phyloP scores from a whole-genome alignment of 2,329 filamentous ascomycete genomes.

The Fusarium virguliforme region DNA sequence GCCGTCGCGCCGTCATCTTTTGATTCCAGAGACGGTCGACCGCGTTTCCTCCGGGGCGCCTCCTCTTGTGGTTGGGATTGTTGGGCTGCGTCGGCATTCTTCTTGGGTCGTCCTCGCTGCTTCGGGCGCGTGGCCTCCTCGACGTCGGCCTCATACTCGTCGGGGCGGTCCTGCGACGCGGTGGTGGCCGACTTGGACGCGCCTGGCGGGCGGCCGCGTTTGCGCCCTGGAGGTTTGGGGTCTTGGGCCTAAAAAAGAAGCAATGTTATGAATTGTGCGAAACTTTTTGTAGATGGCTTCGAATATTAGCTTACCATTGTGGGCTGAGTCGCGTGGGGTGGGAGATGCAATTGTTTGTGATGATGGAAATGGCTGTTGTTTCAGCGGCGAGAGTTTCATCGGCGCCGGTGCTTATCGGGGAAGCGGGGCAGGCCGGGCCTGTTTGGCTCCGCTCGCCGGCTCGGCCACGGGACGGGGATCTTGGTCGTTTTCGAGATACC shows the following conservation, averaged over 20 bases:
- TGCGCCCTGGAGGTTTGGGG: constrained; percentile 58
- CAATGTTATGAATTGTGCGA: not conserved
- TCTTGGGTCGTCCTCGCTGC: constrained; percentile 43
- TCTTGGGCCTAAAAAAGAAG: constrained; percentile 43
- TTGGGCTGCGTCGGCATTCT: constrained; percentile 24
- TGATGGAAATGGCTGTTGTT: constrained; percentile 10
- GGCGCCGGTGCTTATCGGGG: constrained; percentile 36
- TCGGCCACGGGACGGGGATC: constrained; percentile 7
- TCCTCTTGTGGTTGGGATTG: constrained; percentile 27
- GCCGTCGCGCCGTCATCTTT: constrained; percentile 25
- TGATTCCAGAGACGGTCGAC: constrained; percentile 48
- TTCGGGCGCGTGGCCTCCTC: constrained; percentile 48
- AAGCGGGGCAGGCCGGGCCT: constrained; percentile 37
- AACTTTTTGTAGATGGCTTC: fast-evolving
- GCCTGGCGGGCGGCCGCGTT: constrained; percentile 62
- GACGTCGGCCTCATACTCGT: constrained; percentile 47
- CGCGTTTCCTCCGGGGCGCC: constrained; percentile 49
- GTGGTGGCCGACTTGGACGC: constrained; percentile 56
- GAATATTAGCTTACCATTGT: constrained; percentile 33
- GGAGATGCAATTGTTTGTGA: constrained; percentile 36
- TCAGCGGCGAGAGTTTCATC: constrained; percentile 39
- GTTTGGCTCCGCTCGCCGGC: constrained; percentile 30
- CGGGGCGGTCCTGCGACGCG: constrained; percentile 50
- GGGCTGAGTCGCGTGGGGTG: constrained; percentile 4
- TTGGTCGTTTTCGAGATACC: not conserved